A percentile compares a stretch with the other conserved stretches of the same genome.
Conservation (phyloP, 139 green algal species). For the Chlamydomonas sphaeroides region DNA sequence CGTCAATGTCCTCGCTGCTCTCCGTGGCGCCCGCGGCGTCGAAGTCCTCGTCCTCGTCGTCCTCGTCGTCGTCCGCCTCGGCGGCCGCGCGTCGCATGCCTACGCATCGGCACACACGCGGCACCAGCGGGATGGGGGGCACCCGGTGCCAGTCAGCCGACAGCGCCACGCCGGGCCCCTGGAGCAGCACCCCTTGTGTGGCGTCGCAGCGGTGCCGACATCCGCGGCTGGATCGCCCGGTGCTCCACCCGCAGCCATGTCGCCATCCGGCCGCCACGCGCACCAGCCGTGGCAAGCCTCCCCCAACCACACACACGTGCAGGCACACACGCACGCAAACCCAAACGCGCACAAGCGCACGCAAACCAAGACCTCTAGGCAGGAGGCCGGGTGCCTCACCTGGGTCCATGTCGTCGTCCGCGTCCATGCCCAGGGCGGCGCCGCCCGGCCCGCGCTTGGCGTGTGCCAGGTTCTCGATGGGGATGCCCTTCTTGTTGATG, state of each 20-base stretch:
- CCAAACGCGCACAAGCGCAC: not conserved
- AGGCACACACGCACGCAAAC: not conserved
- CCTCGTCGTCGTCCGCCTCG: conserved; percentile 63
- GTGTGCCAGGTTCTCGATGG: conserved; percentile 87
- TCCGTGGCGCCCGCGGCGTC: conserved; percentile 46
- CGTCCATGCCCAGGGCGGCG: conserved; percentile 36
- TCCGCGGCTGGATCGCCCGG: too few species aligned
- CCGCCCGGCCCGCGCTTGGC: conserved; percentile 73
- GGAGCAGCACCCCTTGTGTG: too few species aligned
- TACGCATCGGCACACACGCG: too few species aligned
- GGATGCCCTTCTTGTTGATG: conserved; percentile 86
- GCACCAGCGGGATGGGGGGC: too few species aligned
- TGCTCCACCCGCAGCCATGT: not conserved
- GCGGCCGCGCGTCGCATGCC: conserved; percentile 53
- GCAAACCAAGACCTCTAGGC: too few species aligned
- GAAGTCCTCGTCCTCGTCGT: conserved; percentile 77
- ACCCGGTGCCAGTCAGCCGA: not conserved
- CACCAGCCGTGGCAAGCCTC: too few species aligned
- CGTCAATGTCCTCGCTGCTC: conserved; percentile 35
- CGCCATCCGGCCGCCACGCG: too few species aligned
- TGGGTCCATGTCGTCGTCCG: conserved; percentile 72
- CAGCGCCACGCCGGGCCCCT: too few species aligned
- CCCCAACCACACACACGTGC: not conserved
- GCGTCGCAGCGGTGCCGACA: too few species aligned
- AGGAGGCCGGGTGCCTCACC: too few species aligned